phyloP scores from a whole-genome alignment of 2,329 filamentous ascomycete species.

The Diplocarpon mali region DNA sequence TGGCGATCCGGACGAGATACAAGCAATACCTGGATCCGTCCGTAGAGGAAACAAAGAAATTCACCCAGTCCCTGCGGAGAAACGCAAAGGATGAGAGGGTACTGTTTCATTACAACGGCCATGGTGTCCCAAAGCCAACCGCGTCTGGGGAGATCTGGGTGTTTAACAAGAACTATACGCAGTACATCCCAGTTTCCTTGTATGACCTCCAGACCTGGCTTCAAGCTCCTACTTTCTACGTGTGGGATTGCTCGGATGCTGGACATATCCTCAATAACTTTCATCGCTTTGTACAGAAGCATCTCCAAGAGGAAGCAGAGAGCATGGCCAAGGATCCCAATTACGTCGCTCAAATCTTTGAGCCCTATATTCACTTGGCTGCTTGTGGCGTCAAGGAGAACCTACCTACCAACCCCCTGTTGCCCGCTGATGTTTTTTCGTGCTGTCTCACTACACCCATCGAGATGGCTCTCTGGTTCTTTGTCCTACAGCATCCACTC shows the following conservation, averaged over 20 bases:
- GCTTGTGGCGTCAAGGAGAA: conserved; percentile 87
- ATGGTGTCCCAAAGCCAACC: conserved; percentile 92
- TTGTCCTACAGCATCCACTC: conserved; percentile 74
- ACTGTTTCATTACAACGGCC: conserved; percentile 97
- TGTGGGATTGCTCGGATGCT: conserved; percentile 95
- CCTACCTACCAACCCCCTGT: conserved; percentile 82
- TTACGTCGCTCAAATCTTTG: conserved; percentile 64
- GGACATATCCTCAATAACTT: conserved; percentile 95
- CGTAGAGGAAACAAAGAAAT: conserved; percentile 94
- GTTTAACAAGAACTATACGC: conserved; percentile 97
- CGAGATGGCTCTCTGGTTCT: conserved; percentile 93
- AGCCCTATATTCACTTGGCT: conserved; percentile 75
- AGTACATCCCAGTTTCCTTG: conserved; percentile 93
- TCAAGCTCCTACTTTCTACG: conserved; percentile 87
- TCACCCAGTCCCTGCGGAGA: conserved; percentile 76
- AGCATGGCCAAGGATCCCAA: conserved; percentile 65
- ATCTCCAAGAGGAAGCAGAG: conserved; percentile 80
- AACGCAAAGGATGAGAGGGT: conserved; percentile 95
- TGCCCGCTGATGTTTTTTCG: conserved; percentile 92
- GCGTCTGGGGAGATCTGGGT: conserved; percentile 97
- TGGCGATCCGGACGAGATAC: conserved; percentile 91
- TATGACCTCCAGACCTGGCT: conserved; percentile 96
- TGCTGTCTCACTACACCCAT: conserved; percentile 94
- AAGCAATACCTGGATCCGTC: conserved; percentile 96
- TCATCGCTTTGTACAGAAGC: conserved; percentile 87